Evolutionary conservation across 768 basidiomycete genomes (phyloP), one percentile per base, ranked within the genome.

Genomic region (Cystobasidium onofrii): DNA sequence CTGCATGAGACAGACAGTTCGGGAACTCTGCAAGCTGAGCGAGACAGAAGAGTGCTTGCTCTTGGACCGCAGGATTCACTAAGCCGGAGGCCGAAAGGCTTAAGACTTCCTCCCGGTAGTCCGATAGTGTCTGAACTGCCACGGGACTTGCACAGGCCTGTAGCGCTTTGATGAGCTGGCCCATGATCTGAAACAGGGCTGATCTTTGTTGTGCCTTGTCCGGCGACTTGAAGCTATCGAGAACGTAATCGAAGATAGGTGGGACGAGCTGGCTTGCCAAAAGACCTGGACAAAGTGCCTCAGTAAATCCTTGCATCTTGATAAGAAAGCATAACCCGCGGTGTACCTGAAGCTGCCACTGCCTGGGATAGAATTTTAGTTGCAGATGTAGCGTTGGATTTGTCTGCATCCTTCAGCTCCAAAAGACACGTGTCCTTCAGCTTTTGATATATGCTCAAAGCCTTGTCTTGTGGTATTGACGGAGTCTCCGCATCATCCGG

Each of bases 401-500:
- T 98, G 80, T 98, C 96, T 0, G 95, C 92, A 79, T 96, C 91
- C 52, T 87, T 86, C 52, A 98, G 81, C 71, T 90, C 86, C 27
- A 85, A 84, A 9, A 92, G 84, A 77, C 91, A 93, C 78, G 96
- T 91, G 70, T 87, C 85, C 75, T 89, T 89, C 0, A 90, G 88
- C 52, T 89, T 87, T 75, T 85, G 86, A 18, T 88, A 88, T 1
- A 95, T 82, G 4, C 87, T 88, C 60, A 85, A 82, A 55, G 64
- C 62, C 70, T 71, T 73, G 17, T 46, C 74, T 29, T 29, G 34
- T n/a, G 20, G 62, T 0, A 39, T 75, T 13, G 36, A 79, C 83
- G 82, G 0, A 75, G 41, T 73, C 84, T 83, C 1, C 78, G 82
- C 82, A 17, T 74, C 76, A 1, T 78, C 77, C 3, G 84, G 81